Percentiles rank a stretch among this genome's conserved stretches.
Evolutionary conservation across 1,284 basidiomycete species (phyloP).

Genomic region (Hortiboletus rubellus): DNA sequence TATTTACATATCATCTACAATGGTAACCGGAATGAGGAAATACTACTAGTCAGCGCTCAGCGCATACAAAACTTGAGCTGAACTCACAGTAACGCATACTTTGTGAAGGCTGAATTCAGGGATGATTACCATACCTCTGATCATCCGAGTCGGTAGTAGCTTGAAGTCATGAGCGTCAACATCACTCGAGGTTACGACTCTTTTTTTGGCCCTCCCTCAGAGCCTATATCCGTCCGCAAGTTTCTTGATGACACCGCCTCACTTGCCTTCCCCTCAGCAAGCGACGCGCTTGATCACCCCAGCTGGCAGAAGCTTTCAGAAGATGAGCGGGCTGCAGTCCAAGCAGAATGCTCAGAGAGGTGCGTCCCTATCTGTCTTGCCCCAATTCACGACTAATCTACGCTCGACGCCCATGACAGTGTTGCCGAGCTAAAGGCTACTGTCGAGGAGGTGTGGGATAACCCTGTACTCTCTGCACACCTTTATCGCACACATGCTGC

Average conservation of each 20-base stretch:
- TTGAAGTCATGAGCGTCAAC: constrained; percentile 23
- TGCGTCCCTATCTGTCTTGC: constrained; percentile 18
- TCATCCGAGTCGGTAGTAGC: background rate
- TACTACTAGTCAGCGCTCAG: too few species aligned
- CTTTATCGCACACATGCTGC: constrained; percentile 55
- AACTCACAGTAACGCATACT: too few species aligned
- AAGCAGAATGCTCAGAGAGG: constrained; percentile 44
- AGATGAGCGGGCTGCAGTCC: constrained; percentile 32
- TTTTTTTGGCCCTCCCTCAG: constrained; percentile 56
- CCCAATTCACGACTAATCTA: background rate
- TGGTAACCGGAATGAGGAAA: too few species aligned
- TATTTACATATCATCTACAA: constrained; percentile 31
- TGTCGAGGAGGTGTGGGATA: constrained; percentile 50
- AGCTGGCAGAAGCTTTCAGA: constrained; percentile 30
- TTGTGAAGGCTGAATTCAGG: background rate
- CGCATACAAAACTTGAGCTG: too few species aligned
- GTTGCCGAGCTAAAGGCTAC: constrained; percentile 52
- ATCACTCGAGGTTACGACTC: constrained; percentile 31
- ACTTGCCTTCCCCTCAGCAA: constrained; percentile 11
- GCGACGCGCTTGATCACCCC: constrained; percentile 16
- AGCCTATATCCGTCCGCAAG: constrained; percentile 43
- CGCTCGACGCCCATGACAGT: constrained; percentile 36
- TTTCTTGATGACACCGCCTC: constrained; percentile 40
- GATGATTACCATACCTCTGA: background rate
- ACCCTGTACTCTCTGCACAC: constrained; percentile 59